A percentile compares a stretch with the other conserved stretches of the same genome.
Evolutionary conservation across 495 filamentous ascomycete species (phyloP).

Genomic region (Aspergillus cristatus): DNA sequence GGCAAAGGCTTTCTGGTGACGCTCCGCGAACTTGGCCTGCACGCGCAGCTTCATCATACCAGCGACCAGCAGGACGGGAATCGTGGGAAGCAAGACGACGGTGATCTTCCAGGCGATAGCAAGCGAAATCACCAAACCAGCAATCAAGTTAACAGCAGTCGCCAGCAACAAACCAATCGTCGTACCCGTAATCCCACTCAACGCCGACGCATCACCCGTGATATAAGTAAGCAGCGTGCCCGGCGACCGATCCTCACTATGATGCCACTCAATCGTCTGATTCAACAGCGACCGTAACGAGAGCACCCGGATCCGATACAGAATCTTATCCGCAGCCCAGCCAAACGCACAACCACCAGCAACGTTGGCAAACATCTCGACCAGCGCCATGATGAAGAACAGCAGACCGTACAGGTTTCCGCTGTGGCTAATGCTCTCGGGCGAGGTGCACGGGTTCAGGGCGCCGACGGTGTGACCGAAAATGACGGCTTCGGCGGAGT

Average conservation of each 20-base stretch:
- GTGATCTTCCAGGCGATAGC: conserved; percentile 34
- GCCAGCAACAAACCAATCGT: conserved; percentile 36
- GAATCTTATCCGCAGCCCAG: conserved; percentile 41
- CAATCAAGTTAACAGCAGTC: conserved; percentile 30
- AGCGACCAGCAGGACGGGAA: conserved; percentile 32
- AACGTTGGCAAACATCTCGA: conserved; percentile 43
- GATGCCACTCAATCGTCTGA: conserved; percentile 45
- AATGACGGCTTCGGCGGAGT: conserved; percentile 39
- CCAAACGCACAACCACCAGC: conserved; percentile 40
- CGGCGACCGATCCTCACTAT: conserved; percentile 33
- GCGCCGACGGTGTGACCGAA: conserved; percentile 40
- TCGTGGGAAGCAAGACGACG: conserved; percentile 26
- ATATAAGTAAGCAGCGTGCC: conserved; percentile 36
- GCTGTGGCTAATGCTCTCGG: conserved; percentile 23
- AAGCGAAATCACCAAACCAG: conserved; percentile 27
- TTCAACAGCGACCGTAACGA: conserved; percentile 40
- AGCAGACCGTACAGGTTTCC: conserved; percentile 43
- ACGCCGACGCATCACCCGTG: conserved; percentile 37
- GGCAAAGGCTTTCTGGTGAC: conserved; percentile 46
- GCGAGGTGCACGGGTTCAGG: conserved; percentile 29
- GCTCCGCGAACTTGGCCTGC: conserved; percentile 44
- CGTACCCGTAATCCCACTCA: conserved; percentile 39
- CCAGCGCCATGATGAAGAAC: conserved; percentile 44
- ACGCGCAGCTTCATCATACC: conserved; percentile 46
- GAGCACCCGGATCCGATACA: conserved; percentile 38